Evolutionary conservation across 768 basidiomycete genomes (phyloP), one percentile per base, ranked within the genome.

Genomic region (Lenzites betulinus): DNA sequence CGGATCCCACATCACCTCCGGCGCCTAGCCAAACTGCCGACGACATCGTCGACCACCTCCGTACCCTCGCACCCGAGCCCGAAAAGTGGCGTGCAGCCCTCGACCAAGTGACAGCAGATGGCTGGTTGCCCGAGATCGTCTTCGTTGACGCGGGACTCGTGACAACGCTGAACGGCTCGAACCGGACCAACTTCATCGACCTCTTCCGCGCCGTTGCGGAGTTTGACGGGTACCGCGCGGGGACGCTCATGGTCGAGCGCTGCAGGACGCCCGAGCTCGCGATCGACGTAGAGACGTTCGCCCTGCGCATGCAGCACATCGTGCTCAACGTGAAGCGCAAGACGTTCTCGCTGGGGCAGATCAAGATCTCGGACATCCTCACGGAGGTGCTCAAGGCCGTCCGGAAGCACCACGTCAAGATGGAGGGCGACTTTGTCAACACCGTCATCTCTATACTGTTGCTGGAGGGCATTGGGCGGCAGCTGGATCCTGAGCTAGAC

Each of bases 391-490:
- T 99, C 50, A 87, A 78, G 67, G 85, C 88, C 35, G 95, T 99
- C 3, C 79, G 95, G 59, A 80, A 83, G 65, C 95, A 98, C 73
- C 96, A 97, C 70, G 97, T 98, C 64, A 98, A 93, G 79, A 92
- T 99, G 88, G 96, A 99, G 76, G 94, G 89, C 15, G 97, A 98
- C 73, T 99, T 99, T 71, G 88, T 98, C 70, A 99, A 99, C 74
- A 98, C 97, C 0, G 94, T 99, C 60, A 90, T 99, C 60, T 92
- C 92, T 11, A 93, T 98, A 57, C 75, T 99, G 54, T 73, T 99
- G 41, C 77, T 99, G 54, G 97, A 99, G 75, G 97, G 97, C 1
- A 98, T 99, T 66, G 97, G 97, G 22, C 78, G 96, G 60, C 94
- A 90, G 76, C 73, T 99, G 64, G 95, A 99, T 74, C 95, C 97